Evolutionary conservation across 768 basidiomycete genomes (phyloP).

Genomic region (Podaxis sp.): DNA sequence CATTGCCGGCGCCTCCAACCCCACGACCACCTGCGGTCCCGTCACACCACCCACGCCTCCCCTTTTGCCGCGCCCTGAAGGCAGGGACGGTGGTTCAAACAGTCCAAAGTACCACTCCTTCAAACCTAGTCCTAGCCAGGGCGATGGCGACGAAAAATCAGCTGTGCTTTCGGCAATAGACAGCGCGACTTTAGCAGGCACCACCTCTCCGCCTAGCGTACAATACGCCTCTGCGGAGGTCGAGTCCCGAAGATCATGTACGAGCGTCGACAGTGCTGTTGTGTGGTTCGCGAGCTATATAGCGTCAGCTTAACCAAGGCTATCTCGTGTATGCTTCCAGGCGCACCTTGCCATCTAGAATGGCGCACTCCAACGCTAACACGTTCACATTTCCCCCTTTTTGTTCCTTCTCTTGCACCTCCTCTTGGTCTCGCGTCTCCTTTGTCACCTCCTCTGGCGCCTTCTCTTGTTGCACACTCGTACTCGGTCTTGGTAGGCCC

Average conservation of each 20-base stretch:
- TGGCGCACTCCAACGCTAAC: slow-evolving; percentile 71
- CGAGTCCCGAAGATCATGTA: slow-evolving; percentile 68
- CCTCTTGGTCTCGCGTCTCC: not conserved
- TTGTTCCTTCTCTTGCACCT: slow-evolving; percentile 22
- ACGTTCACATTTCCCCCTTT: slow-evolving; percentile 36
- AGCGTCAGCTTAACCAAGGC: not conserved
- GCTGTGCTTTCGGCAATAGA: slow-evolving; percentile 38
- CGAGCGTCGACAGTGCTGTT: slow-evolving; percentile 65
- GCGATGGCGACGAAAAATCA: not conserved
- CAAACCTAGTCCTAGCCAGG: slow-evolving; percentile 34
- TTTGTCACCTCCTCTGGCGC: not conserved
- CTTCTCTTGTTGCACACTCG: not conserved
- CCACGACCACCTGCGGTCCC: slow-evolving; percentile 10
- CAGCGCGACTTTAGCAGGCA: slow-evolving; percentile 59
- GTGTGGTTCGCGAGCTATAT: slow-evolving; percentile 49
- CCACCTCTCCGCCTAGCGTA: slow-evolving; percentile 71
- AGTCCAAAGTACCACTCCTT: slow-evolving; percentile 54
- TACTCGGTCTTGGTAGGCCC: not conserved
- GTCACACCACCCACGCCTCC: not conserved
- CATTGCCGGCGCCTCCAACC: slow-evolving; percentile 18
- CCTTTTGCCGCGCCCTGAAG: slow-evolving; percentile 24
- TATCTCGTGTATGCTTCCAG: not conserved
- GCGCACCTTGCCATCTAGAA: slow-evolving; percentile 75
- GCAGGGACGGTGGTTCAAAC: slow-evolving; percentile 31
- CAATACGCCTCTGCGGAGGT: slow-evolving; percentile 87